Conservation (phyloP, 202 grass and related monocot genomes). For the Dendrocalamus latiflorus region DNA sequence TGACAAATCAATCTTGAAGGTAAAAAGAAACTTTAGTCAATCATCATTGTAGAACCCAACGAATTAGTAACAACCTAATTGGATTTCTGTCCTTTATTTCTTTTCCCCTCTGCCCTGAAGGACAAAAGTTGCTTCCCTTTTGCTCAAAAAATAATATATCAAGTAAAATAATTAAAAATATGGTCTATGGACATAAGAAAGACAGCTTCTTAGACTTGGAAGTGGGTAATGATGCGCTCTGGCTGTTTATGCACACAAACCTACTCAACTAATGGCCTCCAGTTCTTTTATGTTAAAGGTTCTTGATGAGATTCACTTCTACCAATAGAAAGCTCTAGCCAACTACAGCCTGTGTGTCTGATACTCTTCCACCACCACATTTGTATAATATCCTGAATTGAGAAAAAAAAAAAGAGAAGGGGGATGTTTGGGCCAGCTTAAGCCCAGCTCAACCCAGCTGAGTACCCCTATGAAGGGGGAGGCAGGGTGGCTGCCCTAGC, state of each 20-base stretch:
- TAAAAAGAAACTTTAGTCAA: conserved; percentile 8
- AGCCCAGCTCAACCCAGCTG: no score
- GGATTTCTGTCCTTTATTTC: background rate
- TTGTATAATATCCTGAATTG: no score
- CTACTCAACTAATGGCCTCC: conserved; percentile 20
- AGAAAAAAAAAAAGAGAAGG: no score
- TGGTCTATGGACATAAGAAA: conserved; percentile 18
- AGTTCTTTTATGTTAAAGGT: no score
- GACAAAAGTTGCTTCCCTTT: conserved; percentile 7
- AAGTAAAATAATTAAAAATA: conserved; percentile 7
- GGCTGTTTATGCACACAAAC: conserved; percentile 22
- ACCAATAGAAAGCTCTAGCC: conserved; percentile 21
- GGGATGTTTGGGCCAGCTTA: no score
- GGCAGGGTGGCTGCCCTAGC: no score
- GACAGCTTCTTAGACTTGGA: background rate
- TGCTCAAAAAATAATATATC: background rate
- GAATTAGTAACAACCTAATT: conserved; percentile 1
- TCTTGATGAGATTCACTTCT: no score
- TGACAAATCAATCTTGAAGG: background rate
- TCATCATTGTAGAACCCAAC: conserved; percentile 10
- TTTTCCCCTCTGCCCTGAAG: background rate
- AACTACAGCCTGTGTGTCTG: background rate
- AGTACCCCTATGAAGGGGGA: no score
- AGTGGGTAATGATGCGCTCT: conserved; percentile 14
- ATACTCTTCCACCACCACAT: background rate